Evolutionary conservation across 257 asterid genomes (phyloP), one percentile per base, ranked within the genome.

Genomic region (Verbascum thapsus): DNA sequence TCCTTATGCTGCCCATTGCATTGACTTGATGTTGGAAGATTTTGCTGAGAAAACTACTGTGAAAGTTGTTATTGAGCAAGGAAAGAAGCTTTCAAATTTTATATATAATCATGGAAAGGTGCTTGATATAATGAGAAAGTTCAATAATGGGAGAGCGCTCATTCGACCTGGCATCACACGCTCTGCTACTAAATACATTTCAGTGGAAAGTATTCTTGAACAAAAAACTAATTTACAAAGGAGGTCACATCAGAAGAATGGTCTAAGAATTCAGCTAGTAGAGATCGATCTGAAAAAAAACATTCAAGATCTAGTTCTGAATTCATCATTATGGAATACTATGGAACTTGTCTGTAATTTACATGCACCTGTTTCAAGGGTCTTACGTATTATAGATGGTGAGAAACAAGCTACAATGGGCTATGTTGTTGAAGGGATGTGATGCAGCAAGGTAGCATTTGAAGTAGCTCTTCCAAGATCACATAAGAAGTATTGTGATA

Each of bases 331-430:
- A 3, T 37, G 41, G 41, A 5, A 5, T 37, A 37, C 8, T 37
- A 9, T 9, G 11, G 41, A 37, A 37, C 41, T 37, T 37, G 11
- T 37, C 7, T 37, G 41, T 9, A 37, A 37, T 37, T 37, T 37
- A 37, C 41, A 37, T 37, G 41, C 11, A 37, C 41, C 41, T 37
- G 41, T 37, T 37, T 37, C 41, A 37, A 37, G 41, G 11, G 41
- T 37, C 11, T 10, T 37, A 1, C 41, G 41, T 5, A 37, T 37
- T 37, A 9, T 37, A 5, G 41, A 37, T 37, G 43, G 60, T 12
- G 43, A 53, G 22, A 53, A 32, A 32, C 60, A 32, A 53, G 41
- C 60, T 32, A 52, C 58, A 3, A 23, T 52, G 58, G 40, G 39
- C 3, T 52, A 52, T 20, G 58, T 52, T 52, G 22, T 0, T 52